A percentile compares a stretch with the other conserved stretches of the same genome.
phyloP scores from a whole-genome alignment of 192 early-diverging fungal species.

The Coemansia sp. region DNA sequence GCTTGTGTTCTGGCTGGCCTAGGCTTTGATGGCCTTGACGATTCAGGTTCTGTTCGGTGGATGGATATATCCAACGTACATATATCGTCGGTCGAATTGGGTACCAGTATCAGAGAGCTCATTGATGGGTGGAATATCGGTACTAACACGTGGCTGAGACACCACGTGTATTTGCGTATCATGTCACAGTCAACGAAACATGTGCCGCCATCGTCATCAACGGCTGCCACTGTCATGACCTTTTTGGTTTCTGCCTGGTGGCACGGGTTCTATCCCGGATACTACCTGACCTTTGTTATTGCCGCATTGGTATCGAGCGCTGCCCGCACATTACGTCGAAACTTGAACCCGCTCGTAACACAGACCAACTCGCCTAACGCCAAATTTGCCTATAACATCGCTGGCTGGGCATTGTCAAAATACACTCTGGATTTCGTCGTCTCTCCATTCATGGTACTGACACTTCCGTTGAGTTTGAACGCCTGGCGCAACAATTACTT shows the following conservation, averaged over 20 bases:
- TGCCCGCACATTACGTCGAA: slow-evolving; percentile 64
- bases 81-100: slow-evolving; percentile 74
- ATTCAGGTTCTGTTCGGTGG: slow-evolving; percentile 64
- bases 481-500: slow-evolving; percentile 71
- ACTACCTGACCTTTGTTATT: slow-evolving; percentile 74
- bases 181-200: slow-evolving; percentile 9
- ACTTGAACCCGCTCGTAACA: slow-evolving; percentile 40
- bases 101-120: slow-evolving; percentile 72
- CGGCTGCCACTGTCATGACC: slow-evolving; percentile 71
- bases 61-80: slow-evolving; percentile 79
- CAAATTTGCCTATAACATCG: slow-evolving; percentile 70
- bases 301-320: slow-evolving; percentile 64
- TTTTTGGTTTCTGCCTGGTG: slow-evolving; percentile 88
- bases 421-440: slow-evolving; percentile 69
- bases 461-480: slow-evolving; percentile 58
- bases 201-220: slow-evolving; percentile 19
- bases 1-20: slow-evolving; percentile 83
- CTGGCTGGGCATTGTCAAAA: slow-evolving; percentile 72
- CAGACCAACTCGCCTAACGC: not conserved
- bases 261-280: slow-evolving; percentile 95
- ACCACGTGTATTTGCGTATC: slow-evolving; percentile 83
- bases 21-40: slow-evolving; percentile 76
- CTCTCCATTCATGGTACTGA: slow-evolving; percentile 72
- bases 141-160: slow-evolving; percentile 85
- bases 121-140: slow-evolving; percentile 91